Evolutionary conservation across 441 rosid genomes (phyloP), one percentile per base, ranked within the genome.

Genomic region (Aleurites moluccanus): DNA sequence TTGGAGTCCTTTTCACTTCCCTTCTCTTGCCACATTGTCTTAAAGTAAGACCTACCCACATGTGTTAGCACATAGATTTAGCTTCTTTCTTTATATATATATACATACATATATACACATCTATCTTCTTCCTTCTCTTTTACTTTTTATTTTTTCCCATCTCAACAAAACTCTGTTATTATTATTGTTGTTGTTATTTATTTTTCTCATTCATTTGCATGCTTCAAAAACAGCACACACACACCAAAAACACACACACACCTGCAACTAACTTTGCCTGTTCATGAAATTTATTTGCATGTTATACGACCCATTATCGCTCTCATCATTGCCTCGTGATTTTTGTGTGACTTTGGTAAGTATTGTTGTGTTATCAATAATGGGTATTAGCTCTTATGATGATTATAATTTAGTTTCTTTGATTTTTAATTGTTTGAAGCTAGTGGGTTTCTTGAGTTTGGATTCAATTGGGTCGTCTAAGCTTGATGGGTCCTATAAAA

Each of bases 401-500:
- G 75, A 77, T 86, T 84, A 40, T 77, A 47, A 80, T 71, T 21
- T 9, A 25, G 70, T 45, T 70, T 47, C 38, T 52, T 55, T 67
- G 57, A 73, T 78, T 40, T 49, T 64, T 25, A 67, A 60, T 72
- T 75, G 68, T 77, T 65, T 73, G 56, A 53, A 73, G 75, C 65
- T 52, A 72, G 72, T 73, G 78, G 82, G 79, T 64, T 75, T 70
- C 50, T 77, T 75, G 64, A 64, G 77, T 76, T 84, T 65, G 72
- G 76, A 76, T 80, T 82, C 76, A 70, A 84, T 56, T 79, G 72
- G 79, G 59, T 44, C 18, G 33, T 67, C 28, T 23, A 33, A 57
- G 70, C 64, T 49, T 76, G 77, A 89, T 89, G 93, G 93, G 86
- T 81, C 89, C 88, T 74, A 38, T 79, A 45, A 80, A 83, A 87